phyloP scores from a whole-genome alignment of 2,329 filamentous ascomycete species.

The Clarireedia homoeocarpa region DNA sequence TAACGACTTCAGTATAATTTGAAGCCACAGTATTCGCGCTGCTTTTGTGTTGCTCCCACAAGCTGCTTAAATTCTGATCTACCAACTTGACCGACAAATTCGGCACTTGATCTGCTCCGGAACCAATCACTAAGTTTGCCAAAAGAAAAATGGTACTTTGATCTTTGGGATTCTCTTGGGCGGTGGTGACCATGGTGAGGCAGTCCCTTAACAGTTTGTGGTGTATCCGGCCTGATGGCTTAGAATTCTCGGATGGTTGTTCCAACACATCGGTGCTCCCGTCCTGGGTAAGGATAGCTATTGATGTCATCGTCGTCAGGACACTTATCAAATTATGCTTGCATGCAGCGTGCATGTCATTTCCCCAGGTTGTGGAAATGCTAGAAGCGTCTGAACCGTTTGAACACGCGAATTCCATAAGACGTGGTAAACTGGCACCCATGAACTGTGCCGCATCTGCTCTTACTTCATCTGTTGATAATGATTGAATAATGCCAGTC shows the following conservation, averaged over 20 bases:
- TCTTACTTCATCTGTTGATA: constrained; percentile 30
- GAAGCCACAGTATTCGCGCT: neutral
- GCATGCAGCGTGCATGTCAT: constrained; percentile 13
- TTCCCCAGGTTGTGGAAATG: neutral
- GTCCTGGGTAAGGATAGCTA: constrained; percentile 27
- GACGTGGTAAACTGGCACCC: constrained; percentile 28
- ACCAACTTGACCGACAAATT: constrained; percentile 6
- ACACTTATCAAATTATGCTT: constrained; percentile 35
- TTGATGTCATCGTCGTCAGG: constrained; percentile 34
- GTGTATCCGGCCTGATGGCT: neutral
- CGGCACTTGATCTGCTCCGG: neutral
- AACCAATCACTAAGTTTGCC: constrained; percentile 16
- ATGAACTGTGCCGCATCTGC: constrained; percentile 33
- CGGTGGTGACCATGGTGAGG: neutral
- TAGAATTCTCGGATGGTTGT: neutral
- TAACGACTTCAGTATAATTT: constrained; percentile 16
- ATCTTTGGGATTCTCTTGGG: neutral
- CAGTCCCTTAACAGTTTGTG: constrained; percentile 1
- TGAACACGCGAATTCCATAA: constrained; percentile 10
- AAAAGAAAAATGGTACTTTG: constrained; percentile 15
- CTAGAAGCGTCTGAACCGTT: neutral
- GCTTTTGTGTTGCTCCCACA: neutral
- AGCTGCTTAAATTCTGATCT: neutral
- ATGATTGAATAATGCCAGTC: constrained; percentile 31
- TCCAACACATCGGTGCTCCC: neutral